Conservation (phyloP, 2,329 filamentous ascomycete species). For the Aspergillus sp. region DNA sequence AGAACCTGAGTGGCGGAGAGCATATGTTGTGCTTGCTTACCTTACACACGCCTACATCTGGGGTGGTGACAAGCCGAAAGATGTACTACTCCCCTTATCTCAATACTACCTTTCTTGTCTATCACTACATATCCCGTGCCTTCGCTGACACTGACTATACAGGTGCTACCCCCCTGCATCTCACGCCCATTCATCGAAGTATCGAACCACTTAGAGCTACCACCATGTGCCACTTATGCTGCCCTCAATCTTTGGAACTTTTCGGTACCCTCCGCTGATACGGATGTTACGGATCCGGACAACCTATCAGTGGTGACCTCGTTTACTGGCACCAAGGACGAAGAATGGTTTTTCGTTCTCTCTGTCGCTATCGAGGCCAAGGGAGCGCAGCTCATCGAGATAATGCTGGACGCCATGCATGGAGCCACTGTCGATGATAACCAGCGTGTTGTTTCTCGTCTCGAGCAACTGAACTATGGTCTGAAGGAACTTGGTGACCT, state of each 20-base stretch:
- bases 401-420: slow-evolving; percentile 48
- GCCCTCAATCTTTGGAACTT: slow-evolving; percentile 46
- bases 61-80: slow-evolving; percentile 71
- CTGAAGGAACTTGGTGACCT: slow-evolving; percentile 46
- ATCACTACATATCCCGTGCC: neutral
- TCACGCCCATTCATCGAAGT: slow-evolving; percentile 41
- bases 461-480: slow-evolving; percentile 45
- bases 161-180: slow-evolving; percentile 42
- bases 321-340: slow-evolving; percentile 43
- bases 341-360: slow-evolving; percentile 55
- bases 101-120: neutral
- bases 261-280: slow-evolving; percentile 19
- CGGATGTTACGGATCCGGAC: slow-evolving; percentile 41
- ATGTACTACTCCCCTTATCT: slow-evolving; percentile 50
- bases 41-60: slow-evolving; percentile 82
- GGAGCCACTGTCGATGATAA: slow-evolving; percentile 45
- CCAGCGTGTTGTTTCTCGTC: slow-evolving; percentile 39
- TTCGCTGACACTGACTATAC: neutral
- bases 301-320: slow-evolving; percentile 38
- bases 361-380: slow-evolving; percentile 57
- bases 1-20: slow-evolving; percentile 84
- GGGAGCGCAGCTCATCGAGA: slow-evolving; percentile 38
- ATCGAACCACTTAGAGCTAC: slow-evolving; percentile 39
- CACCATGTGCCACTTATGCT: slow-evolving; percentile 48
- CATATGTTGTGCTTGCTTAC: slow-evolving; percentile 74